Base-by-base conservation (phyloP, 371 early-diverging fungal genomes). In the Apophysomyces variabilis region DNA sequence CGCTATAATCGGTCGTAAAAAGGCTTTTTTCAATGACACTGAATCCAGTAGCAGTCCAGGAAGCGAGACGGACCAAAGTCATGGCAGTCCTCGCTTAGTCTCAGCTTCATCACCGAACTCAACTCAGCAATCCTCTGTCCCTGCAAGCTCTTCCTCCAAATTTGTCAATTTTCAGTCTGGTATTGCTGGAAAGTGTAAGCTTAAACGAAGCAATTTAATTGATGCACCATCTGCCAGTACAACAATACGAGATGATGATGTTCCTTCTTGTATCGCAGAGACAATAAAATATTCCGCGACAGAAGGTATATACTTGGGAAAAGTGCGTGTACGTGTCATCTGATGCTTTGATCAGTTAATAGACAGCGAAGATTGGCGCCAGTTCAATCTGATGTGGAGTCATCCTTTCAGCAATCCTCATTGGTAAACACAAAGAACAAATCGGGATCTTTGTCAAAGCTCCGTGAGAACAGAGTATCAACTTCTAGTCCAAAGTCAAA, bases 151-250 rank as follows among this genome's bases (percentile, higher is more conserved):
- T 45, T 72, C 72, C 35, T 68, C 76, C 12, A 71, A 73, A 58
- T 75, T 75, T 38, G 66, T 74, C 0, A 75, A 70, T 43, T 74
- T 74, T 21, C 77, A 72, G n/a, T 70, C 74, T 16, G 77, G 77
- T 9, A 77, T 74, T 69, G 77, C 74, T 32, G 77, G 72, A 1
- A 77, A 74, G 60, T 77, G 74, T 57, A 71, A 74, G 72, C 66
- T 77, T 5, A 77, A 80, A n/a, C 64, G 77, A 46, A 76, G 72
- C 7, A 77, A 74, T 32, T 80, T 73, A 74, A 73, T 80, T 16
- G 80, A 80, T 66, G 70, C 72, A 0, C 72, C 67, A 32, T 70
- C 79, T 26, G 71, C 73, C 3, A 68, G 44, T 46, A 61, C 56
- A 47, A 65, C 21, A 12, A 70, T 74, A 9, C 66, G 68, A 14